Evolutionary conservation across 768 basidiomycete genomes (phyloP).

Genomic region (Dendrothele bispora): DNA sequence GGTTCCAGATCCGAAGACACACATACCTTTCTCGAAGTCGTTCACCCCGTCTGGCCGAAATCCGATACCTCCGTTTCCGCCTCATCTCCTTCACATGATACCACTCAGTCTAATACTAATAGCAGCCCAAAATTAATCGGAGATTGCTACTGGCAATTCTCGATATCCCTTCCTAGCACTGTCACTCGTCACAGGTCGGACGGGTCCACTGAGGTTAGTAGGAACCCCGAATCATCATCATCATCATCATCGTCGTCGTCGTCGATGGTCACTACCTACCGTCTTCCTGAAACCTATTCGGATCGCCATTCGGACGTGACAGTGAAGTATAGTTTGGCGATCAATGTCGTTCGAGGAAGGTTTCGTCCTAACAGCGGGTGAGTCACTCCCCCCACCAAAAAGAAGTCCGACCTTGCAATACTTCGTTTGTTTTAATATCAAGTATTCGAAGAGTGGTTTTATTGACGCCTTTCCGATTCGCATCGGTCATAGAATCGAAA

Average conservation of each 20-base stretch:
- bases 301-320: not conserved
- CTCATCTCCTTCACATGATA: conserved; percentile 17
- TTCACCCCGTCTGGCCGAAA: conserved; percentile 37
- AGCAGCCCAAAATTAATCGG: conserved; percentile 32
- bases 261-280: not conserved
- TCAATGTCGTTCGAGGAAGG: not conserved
- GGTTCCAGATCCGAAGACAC: conserved; percentile 33
- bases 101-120: conserved; percentile 4
- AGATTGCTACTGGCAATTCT: conserved; percentile 35
- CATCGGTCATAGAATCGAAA: conserved; percentile 8
- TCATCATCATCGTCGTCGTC: too few species aligned
- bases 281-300: not conserved
- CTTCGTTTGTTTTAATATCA: too few species aligned
- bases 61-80: too few species aligned
- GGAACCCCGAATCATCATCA: too few species aligned
- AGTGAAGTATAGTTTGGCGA: not conserved
- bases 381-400: too few species aligned
- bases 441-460: too few species aligned
- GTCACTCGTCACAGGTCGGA: conserved; percentile 17
- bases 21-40: conserved; percentile 32
- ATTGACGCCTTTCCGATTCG: too few species aligned
- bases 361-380: conserved; percentile 5
- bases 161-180: conserved; percentile 38
- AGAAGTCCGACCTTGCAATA: too few species aligned
- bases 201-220: not conserved